Evolutionary conservation across 371 early-diverging fungal genomes (phyloP).

Genomic region (Chytridium lagenaria): DNA sequence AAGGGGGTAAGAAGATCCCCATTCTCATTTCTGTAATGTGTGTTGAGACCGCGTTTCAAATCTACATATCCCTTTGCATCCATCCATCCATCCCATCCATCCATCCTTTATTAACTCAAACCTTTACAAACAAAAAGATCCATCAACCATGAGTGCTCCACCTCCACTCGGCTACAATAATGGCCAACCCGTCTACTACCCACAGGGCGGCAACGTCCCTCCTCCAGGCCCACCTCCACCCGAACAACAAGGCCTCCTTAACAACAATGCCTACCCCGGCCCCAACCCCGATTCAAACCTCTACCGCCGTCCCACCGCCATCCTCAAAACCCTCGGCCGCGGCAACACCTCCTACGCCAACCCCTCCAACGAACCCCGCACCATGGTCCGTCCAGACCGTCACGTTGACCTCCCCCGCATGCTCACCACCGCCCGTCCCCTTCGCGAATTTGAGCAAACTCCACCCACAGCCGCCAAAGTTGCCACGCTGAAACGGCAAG

Average conservation of each 20-base stretch:
- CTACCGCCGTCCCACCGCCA: slow-evolving; percentile 15
- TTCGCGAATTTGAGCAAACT: background rate
- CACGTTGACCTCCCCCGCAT: slow-evolving; percentile 20
- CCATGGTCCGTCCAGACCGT: slow-evolving; percentile 17
- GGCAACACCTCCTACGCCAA: slow-evolving; percentile 3
- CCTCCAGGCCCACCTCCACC: background rate
- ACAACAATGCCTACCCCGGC: slow-evolving; percentile 2
- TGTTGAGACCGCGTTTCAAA: no score
- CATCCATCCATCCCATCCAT: no score
- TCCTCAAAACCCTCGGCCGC: slow-evolving; percentile 8
- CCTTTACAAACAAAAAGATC: no score
- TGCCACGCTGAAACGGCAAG: background rate
- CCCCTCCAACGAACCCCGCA: background rate
- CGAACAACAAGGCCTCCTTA: background rate
- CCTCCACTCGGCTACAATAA: no score
- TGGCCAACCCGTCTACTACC: slow-evolving; percentile 10
- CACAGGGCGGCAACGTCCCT: background rate
- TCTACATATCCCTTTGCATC: no score
- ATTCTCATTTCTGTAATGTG: no score
- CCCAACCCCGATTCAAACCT: background rate
- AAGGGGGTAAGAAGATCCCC: no score
- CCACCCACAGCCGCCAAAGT: slow-evolving; percentile 15
- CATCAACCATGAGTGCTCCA: no score
- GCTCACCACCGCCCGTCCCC: slow-evolving; percentile 12
- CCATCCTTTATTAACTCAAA: no score